These are phyloP conservation scores for Peronospora belbahrii DNA, from an alignment of 352 stramenopile genomes.

Conservation along the genomic window DNA sequence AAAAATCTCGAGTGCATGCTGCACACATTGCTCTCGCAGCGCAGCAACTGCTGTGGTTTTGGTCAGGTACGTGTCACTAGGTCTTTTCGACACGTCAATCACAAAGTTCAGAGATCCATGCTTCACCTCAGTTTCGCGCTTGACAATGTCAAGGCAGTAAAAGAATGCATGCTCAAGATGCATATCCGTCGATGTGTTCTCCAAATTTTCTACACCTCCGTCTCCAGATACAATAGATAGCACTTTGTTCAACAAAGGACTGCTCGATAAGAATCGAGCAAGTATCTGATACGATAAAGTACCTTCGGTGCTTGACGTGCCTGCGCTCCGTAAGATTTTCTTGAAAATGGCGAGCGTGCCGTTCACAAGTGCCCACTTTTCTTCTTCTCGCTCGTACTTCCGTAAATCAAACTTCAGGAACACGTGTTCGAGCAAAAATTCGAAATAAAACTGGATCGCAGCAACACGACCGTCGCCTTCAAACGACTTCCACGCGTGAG, in stretches of 20 bases:
- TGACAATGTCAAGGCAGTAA: conserved; percentile 73
- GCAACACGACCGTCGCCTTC: conserved; percentile 64
- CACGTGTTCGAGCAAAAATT: conserved; percentile 73
- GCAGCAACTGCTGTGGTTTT: conserved; percentile 42
- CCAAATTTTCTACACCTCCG: conserved; percentile 62
- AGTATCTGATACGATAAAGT: conserved; percentile 63
- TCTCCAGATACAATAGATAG: conserved; percentile 62
- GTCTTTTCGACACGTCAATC: conserved; percentile 39
- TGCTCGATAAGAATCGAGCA: conserved; percentile 59
- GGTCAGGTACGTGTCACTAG: conserved; percentile 39
- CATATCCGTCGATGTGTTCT: conserved; percentile 61
- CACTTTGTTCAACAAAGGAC: conserved; percentile 57
- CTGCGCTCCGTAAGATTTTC: conserved; percentile 53
- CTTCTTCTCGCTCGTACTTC: conserved; percentile 76
- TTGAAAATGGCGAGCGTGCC: conserved; percentile 69
- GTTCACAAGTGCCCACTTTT: conserved; percentile 78
- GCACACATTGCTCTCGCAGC: conserved; percentile 59
- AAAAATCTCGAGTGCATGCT: conserved; percentile 72
- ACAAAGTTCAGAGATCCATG: conserved; percentile 65
- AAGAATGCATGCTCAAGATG: conserved; percentile 77
- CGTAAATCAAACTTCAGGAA: conserved; percentile 81
- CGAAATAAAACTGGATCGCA: conserved; percentile 82
- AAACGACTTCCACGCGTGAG: conserved; percentile 63
- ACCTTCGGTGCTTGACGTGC: conserved; percentile 36
- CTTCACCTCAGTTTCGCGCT: conserved; percentile 59